Base-by-base conservation (phyloP, 805 yeast genomes). In the Candida krabiensis region DNA sequence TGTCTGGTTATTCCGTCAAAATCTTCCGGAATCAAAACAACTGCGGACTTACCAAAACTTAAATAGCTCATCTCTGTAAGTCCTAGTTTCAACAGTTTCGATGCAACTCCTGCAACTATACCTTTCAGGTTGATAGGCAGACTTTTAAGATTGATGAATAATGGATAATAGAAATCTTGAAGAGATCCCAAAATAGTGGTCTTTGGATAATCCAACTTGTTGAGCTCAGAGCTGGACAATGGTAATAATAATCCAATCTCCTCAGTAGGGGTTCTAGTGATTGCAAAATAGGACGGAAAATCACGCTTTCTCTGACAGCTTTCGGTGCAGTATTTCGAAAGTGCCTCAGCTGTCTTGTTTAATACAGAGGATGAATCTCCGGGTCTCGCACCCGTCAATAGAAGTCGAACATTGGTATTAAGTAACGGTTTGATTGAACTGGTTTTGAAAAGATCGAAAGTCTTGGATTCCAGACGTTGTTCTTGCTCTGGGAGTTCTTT, bases 51-150 rank as follows among this genome's bases (percentile, higher is more conserved):
- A 7, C 82, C 85, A 63, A 82, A 75, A 16, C 83, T 75, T 15
- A 81, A 58, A 47, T 79, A 81, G 50, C 72, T 72, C 77, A 76
- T 75, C 46, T 73, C 80, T 33, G 66, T 66, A 3, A 67, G 54
- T 8, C 50, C 56, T 14, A 42, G 40, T 8, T 41, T 48, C 15
- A 73, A 50, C 17, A 80, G 56, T 38, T 64, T 67, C 27, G 75
- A 61, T 0, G 86, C 84, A 16, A 81, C 68, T 1, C 84, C 83
- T 0, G 85, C 79, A 2, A 80, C 85, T 33, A 81, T 78, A 28
- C 87, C 87, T 16, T 80, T 77, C 6, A 78, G 65, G 54, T 80
- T 80, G 13, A 75, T 57, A 0, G 86, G 86, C 17, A 80, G 53
- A 19, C 61, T 59, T 11, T 70, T 62, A 41, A 80, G 66, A 52